Evolutionary conservation across 352 stramenopile genomes (phyloP).

Genomic region (Globisporangium radiosum): DNA sequence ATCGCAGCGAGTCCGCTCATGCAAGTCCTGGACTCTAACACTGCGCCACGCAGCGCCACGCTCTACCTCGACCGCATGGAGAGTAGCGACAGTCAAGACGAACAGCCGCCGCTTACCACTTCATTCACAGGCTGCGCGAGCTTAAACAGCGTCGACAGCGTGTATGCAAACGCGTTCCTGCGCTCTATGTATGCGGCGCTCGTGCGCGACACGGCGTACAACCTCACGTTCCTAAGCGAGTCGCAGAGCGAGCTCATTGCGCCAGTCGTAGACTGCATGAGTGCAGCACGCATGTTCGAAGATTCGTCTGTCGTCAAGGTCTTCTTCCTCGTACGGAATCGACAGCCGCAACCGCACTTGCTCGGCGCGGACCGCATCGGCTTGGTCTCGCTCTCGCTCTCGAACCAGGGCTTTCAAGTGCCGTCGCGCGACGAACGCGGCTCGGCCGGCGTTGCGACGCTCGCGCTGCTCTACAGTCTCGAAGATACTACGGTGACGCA

Average conservation of each 20-base stretch:
- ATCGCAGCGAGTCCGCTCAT: conserved; percentile 30
- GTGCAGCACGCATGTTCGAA: neutral
- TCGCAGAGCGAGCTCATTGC: conserved; percentile 23
- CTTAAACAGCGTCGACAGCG: neutral
- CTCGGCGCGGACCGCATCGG: conserved; percentile 1
- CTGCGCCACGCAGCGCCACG: conserved; percentile 6
- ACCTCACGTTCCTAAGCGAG: conserved; percentile 10
- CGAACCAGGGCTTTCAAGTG: conserved; percentile 6
- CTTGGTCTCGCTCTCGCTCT: conserved; percentile 5
- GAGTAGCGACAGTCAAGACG: neutral
- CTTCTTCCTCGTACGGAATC: neutral
- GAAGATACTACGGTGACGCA: conserved; percentile 4
- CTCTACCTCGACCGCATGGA: conserved; percentile 1
- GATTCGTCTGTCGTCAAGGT: neutral
- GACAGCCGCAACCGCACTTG: neutral
- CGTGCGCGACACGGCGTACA: conserved; percentile 8
- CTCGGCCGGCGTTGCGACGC: neutral
- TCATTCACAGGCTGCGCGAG: conserved; percentile 3
- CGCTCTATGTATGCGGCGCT: conserved; percentile 10
- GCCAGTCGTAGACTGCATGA: conserved; percentile 17
- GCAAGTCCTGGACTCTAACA: conserved; percentile 8
- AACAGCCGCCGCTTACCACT: neutral
- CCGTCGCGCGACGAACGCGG: conserved; percentile 2
- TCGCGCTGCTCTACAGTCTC: conserved; percentile 11
- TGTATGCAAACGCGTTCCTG: conserved; percentile 12